phyloP scores from a whole-genome alignment of 164 flowering plant species.

The Kingdonia uniflora region DNA sequence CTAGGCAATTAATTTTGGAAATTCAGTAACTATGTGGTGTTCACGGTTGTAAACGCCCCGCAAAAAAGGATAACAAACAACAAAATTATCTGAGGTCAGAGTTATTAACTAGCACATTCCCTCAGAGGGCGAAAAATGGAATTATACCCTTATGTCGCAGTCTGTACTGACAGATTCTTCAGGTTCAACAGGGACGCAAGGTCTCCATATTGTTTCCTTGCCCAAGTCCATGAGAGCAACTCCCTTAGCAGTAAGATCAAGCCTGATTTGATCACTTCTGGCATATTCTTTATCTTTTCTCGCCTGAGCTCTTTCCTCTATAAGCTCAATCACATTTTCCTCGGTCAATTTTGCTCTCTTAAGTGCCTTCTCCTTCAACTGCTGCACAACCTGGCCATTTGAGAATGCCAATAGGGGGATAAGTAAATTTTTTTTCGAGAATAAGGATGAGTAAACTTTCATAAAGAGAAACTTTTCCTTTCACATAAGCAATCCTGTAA shows the following conservation, averaged over 20 bases:
- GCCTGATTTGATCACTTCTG: slow-evolving; percentile 58
- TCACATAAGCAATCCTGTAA: neutral
- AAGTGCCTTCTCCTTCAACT: slow-evolving; percentile 68
- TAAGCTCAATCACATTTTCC: slow-evolving; percentile 34
- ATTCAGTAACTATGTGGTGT: no score
- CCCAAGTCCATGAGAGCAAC: slow-evolving; percentile 76
- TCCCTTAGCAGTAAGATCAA: slow-evolving; percentile 46
- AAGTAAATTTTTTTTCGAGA: neutral
- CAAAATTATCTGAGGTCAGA: neutral
- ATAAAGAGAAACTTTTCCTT: no score
- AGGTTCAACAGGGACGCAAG: slow-evolving; percentile 41
- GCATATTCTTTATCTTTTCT: slow-evolving; percentile 55
- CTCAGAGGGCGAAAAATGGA: neutral
- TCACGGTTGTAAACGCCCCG: no score
- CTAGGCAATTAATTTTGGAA: no score
- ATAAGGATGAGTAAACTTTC: no score
- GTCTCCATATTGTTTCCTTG: slow-evolving; percentile 68
- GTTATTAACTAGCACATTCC: neutral
- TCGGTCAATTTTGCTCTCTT: slow-evolving; percentile 65
- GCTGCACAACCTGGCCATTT: slow-evolving; percentile 52
- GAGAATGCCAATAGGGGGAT: neutral
- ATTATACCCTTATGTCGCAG: neutral
- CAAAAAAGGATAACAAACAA: no score
- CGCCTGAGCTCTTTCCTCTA: slow-evolving; percentile 59
- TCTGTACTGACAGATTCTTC: neutral